Base-by-base conservation (phyloP, 2,329 filamentous ascomycete species). In the Talaromyces funiculosus region DNA sequence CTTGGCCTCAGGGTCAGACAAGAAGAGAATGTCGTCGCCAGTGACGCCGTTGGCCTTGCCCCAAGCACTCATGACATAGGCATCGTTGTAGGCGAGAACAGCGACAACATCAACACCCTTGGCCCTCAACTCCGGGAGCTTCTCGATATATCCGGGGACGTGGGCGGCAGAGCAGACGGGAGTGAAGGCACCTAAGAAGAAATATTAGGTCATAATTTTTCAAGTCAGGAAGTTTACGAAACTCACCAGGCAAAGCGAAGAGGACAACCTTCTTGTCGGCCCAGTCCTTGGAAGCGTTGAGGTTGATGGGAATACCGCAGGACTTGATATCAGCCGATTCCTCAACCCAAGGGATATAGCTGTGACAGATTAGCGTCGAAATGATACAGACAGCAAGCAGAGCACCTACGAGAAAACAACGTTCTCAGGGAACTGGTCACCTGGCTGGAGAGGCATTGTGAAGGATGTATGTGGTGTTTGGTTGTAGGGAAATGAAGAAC, bases 1-100 rank as follows among this genome's bases (percentile, higher is more conserved):
- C 70, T 84, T 85, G 66, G 85, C 82, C 67, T 85, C 84, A 63
- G 80, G 78, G 75, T 96, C 91, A 68, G 85, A 86, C 71, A 91
- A 84, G 81, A 96, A 94, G 68, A 94, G 81, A 68, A 89, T 85
- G 69, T 84, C 82, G 67, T 93, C 87, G 65, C 86, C 85, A 71
- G 84, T 87, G 71, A 93, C 81, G 57, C 82, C 82, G 78, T 95
- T 93, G 71, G 91, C 90, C 84, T 96, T 96, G 78, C 86, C 88
- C 90, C 90, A 94, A 59, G 89, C 90, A 69, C 86, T 87, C 90
- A 93, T 93, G 75, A 96, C 91, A 73, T 82, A 95, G 65, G 87
- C 81, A 77, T 96, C 92, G 78, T 96, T 96, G 81, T 81, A 88
- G 62, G 90, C 89, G 71, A 95, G 87, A 71, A 94, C 85, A 67